Percentiles rank a stretch among this genome's conserved stretches.
phyloP scores from a whole-genome alignment of 192 early-diverging fungal genomes.

The Coemansia sp. region DNA sequence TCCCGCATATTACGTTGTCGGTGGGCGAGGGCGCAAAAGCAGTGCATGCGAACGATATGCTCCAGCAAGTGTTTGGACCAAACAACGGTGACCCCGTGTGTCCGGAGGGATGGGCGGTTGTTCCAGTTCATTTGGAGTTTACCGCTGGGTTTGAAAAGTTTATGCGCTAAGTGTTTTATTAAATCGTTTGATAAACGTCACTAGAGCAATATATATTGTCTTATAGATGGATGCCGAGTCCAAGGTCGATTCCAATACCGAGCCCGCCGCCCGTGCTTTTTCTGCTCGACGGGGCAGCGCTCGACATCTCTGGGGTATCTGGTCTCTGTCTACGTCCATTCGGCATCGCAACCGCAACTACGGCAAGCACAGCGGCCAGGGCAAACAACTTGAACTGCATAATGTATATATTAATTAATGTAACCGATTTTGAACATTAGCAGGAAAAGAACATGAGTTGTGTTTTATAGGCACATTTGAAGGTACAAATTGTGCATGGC shows the following conservation, averaged over 20 bases:
- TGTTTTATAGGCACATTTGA: no score
- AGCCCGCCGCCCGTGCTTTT: no score
- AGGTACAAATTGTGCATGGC: no score
- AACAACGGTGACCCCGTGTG: constrained; percentile 28
- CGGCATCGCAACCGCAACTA: no score
- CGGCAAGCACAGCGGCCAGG: background rate
- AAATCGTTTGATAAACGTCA: background rate
- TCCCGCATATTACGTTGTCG: constrained; percentile 49
- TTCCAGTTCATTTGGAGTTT: constrained; percentile 39
- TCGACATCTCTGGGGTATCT: no score
- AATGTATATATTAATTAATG: background rate
- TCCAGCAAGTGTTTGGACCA: constrained; percentile 41
- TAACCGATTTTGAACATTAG: no score
- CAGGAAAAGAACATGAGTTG: no score
- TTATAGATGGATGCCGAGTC: no score
- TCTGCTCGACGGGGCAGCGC: no score
- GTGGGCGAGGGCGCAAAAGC: constrained; percentile 29
- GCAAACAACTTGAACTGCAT: constrained; percentile 23
- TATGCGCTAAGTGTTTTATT: constrained; percentile 10
- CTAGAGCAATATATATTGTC: no score
- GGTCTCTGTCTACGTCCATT: no score
- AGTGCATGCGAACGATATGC: constrained; percentile 39
- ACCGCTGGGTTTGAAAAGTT: constrained; percentile 35
- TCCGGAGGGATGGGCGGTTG: constrained; percentile 38
- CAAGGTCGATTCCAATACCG: no score